Conservation (phyloP, 441 rosid genomes). For the Populus tomentosa region DNA sequence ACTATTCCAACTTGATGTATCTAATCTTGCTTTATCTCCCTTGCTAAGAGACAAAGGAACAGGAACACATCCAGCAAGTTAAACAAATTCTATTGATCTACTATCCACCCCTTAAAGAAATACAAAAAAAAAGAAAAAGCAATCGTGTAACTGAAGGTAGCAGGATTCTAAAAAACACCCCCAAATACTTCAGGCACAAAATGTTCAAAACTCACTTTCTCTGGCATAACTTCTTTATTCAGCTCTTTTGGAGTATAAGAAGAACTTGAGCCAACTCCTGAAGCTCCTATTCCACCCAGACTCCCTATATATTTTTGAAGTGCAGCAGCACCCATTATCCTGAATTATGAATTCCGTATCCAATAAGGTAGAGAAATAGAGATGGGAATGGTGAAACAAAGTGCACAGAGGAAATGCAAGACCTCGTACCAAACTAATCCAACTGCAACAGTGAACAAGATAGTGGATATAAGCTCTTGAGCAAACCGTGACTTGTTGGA, state of each 20-base stretch:
- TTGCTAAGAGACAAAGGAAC: not conserved
- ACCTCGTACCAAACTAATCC: slow-evolving; percentile 75
- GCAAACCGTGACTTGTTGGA: slow-evolving; percentile 78
- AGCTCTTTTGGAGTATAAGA: slow-evolving; percentile 87
- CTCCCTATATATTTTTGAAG: slow-evolving; percentile 90
- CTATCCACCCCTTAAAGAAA: not conserved
- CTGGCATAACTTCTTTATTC: slow-evolving; percentile 90
- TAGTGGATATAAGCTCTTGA: slow-evolving; percentile 84
- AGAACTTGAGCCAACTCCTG: slow-evolving; percentile 97
- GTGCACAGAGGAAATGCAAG: not conserved
- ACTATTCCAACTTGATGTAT: not conserved
- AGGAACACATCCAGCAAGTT: not conserved
- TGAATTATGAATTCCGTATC: slow-evolving; percentile 26
- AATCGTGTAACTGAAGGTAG: not conserved
- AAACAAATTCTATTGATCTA: not conserved
- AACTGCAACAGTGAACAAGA: slow-evolving; percentile 79
- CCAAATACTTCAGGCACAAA: not conserved
- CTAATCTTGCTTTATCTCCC: not conserved
- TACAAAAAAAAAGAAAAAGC: not conserved
- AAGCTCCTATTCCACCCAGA: slow-evolving; percentile 93
- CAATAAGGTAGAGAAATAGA: not conserved
- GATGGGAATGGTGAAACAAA: not conserved
- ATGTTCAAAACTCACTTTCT: slow-evolving; percentile 56
- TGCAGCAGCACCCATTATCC: slow-evolving; percentile 94
- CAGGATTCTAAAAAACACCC: not conserved